Evolutionary conservation across 2,329 filamentous ascomycete genomes (phyloP).

Genomic region (Tolypocladium tropicale): DNA sequence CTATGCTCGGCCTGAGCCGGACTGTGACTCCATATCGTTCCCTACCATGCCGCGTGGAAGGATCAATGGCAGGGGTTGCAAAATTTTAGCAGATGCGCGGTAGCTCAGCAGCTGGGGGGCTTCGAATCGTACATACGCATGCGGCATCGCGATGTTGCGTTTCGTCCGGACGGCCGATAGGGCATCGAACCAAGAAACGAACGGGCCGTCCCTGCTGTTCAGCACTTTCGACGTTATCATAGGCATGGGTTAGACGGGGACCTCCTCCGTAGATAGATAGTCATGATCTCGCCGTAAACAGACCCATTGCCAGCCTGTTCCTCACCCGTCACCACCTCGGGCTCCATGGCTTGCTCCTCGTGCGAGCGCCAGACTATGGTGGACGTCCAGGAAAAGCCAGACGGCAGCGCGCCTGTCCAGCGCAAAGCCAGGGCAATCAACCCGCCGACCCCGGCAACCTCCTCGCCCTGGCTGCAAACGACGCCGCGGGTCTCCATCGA

Average conservation of each 20-base stretch:
- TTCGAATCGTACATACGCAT: neutral
- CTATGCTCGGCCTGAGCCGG: neutral
- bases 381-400: neutral
- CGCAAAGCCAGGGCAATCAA: neutral
- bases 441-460: neutral
- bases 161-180: neutral
- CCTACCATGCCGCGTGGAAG: neutral
- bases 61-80: neutral
- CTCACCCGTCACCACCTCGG: neutral
- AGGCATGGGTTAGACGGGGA: neutral
- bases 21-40: too few relatives aligned
- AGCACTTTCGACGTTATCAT: neutral
- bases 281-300: neutral
- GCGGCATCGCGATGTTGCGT: neutral
- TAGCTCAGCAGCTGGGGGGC: neutral
- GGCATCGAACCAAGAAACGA: neutral
- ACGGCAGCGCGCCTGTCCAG: neutral
- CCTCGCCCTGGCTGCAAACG: neutral
- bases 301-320: neutral
- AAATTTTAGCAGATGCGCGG: neutral
- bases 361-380: neutral
- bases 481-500: constrained; percentile 2
- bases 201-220: neutral
- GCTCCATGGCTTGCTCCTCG: neutral
- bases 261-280: neutral